These are phyloP conservation scores for Rhizopus delemar DNA, from an alignment of 371 early-diverging fungal species.

Conservation along the genomic window DNA sequence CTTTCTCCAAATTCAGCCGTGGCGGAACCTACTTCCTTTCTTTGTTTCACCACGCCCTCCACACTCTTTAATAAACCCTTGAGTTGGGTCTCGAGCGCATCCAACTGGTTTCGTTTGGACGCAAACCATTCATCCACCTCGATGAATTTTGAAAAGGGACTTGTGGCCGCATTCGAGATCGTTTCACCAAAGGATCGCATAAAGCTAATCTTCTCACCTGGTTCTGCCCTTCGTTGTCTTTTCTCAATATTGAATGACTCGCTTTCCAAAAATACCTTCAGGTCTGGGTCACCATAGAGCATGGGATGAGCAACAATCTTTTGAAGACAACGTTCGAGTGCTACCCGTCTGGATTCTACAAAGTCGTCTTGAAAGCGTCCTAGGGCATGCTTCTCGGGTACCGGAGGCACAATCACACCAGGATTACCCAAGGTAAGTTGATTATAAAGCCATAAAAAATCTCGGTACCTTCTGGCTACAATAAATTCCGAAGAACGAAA, in stretches of 20 bases:
- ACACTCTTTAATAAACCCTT: slow-evolving; percentile 79
- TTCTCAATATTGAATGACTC: slow-evolving; percentile 76
- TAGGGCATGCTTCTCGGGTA: slow-evolving; percentile 92
- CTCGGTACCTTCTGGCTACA: slow-evolving; percentile 87
- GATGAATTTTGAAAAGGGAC: slow-evolving; percentile 48
- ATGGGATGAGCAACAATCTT: slow-evolving; percentile 85
- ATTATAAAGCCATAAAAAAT: slow-evolving; percentile 93
- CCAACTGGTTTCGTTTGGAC: slow-evolving; percentile 75
- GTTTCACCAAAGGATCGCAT: slow-evolving; percentile 56
- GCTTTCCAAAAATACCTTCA: slow-evolving; percentile 87
- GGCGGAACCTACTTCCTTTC: slow-evolving; percentile 77
- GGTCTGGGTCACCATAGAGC: slow-evolving; percentile 80
- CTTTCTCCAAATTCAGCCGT: slow-evolving; percentile 85
- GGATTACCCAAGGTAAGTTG: slow-evolving; percentile 81
- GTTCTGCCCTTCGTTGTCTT: slow-evolving; percentile 51
- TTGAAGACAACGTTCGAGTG: slow-evolving; percentile 79
- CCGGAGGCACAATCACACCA: slow-evolving; percentile 91
- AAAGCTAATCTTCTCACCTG: slow-evolving; percentile 37
- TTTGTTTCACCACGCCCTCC: slow-evolving; percentile 79
- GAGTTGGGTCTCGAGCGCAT: slow-evolving; percentile 83
- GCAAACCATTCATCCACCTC: slow-evolving; percentile 76
- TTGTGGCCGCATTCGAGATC: slow-evolving; percentile 44
- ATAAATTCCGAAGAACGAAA: slow-evolving; percentile 75
- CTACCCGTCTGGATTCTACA: slow-evolving; percentile 84
- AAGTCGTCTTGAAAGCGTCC: slow-evolving; percentile 96